Conservation (phyloP, 2,329 filamentous ascomycete species). For the Penicillium fuscoglaucum region DNA sequence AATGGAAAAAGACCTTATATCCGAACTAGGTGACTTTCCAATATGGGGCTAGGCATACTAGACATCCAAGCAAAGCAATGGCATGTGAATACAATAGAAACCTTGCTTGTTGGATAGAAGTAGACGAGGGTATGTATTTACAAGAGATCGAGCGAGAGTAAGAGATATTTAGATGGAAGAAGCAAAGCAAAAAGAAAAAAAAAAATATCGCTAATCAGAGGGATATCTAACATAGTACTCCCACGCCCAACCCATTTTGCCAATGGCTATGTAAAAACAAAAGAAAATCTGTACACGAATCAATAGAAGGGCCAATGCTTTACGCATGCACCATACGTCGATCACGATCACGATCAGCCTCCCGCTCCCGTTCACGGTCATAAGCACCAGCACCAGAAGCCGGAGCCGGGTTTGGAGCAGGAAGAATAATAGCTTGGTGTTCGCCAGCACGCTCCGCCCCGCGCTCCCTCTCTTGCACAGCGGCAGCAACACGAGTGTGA, state of each 20-base stretch:
- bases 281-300: constrained; percentile 12
- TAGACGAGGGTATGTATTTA: not conserved
- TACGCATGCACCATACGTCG: constrained; percentile 31
- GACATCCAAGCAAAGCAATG: not conserved
- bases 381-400: not conserved
- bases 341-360: constrained; percentile 29
- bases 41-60: not conserved
- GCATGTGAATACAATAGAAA: not conserved
- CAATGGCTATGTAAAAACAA: constrained; percentile 15
- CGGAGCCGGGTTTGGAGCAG: not conserved
- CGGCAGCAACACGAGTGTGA: constrained; percentile 37
- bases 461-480: constrained; percentile 33
- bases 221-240: constrained; percentile 14
- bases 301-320: constrained; percentile 1
- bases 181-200: not conserved
- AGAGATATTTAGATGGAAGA: not conserved
- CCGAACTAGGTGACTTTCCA: not conserved
- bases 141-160: not conserved
- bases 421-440: not conserved
- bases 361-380: constrained; percentile 19
- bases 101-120: not conserved
- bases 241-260: constrained; percentile 14
- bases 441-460: constrained; percentile 24
- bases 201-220: constrained; percentile 6
- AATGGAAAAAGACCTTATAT: not conserved